Evolutionary conservation across 345 rosid genomes (phyloP).

Genomic region (Viola odorata): DNA sequence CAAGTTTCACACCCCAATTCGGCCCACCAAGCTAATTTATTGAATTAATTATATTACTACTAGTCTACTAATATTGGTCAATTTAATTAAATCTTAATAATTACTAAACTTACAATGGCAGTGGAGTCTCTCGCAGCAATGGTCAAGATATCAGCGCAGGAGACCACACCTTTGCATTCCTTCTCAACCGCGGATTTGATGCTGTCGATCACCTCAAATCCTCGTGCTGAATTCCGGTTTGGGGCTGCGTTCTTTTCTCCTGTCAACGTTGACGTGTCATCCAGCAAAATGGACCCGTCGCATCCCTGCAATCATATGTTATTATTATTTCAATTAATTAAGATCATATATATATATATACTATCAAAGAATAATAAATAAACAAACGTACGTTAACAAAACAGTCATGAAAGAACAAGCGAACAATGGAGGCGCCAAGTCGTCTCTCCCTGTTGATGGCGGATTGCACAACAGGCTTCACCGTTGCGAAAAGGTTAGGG

Average conservation of each 20-base stretch:
- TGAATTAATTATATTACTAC: too few species aligned
- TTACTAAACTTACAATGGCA: conserved; percentile 6
- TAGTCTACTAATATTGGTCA: too few species aligned
- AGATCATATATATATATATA: not conserved
- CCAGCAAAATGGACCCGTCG: conserved; percentile 77
- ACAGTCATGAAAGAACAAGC: conserved; percentile 88
- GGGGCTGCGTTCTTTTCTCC: conserved; percentile 77
- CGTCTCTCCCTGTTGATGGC: conserved; percentile 55
- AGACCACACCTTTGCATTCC: conserved; percentile 72
- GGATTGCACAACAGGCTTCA: conserved; percentile 40
- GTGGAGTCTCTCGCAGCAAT: conserved; percentile 70
- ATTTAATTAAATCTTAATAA: too few species aligned
- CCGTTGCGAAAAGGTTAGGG: conserved; percentile 45
- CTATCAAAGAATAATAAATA: not conserved
- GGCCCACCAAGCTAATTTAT: conserved; percentile 70
- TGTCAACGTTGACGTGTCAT: conserved; percentile 65
- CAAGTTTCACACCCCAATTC: conserved; percentile 70
- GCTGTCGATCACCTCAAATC: conserved; percentile 64
- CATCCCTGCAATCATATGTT: conserved; percentile 46
- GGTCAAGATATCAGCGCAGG: conserved; percentile 81
- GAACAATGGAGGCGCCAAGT: conserved; percentile 77
- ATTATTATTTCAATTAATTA: not conserved
- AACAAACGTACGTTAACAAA: conserved; percentile 63
- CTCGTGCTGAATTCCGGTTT: conserved; percentile 63
- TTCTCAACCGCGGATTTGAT: conserved; percentile 71